Conservation (phyloP, 169 alveolate genomes). For the Eimeria sp. region DNA sequence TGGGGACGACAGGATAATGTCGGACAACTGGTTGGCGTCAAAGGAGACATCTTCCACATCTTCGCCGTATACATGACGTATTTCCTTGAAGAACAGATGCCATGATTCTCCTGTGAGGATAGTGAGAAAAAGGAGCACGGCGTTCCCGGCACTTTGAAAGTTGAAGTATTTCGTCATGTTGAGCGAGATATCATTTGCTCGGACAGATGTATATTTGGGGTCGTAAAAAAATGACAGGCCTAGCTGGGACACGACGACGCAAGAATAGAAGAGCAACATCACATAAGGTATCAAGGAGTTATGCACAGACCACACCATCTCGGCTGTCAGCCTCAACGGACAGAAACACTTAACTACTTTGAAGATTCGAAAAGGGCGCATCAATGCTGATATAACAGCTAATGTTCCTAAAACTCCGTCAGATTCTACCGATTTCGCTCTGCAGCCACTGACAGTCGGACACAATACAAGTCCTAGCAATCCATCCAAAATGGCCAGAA, state of each 20-base stretch:
- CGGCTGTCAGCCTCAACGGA: conserved; percentile 72
- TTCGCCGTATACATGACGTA: conserved; percentile 48
- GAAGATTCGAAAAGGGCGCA: conserved; percentile 76
- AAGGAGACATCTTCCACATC: not conserved
- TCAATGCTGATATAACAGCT: conserved; percentile 24
- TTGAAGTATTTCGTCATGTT: conserved; percentile 64
- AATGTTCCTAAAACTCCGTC: conserved; percentile 10
- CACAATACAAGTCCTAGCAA: conserved; percentile 3
- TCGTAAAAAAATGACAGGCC: conserved; percentile 69
- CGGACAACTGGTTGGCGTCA: conserved; percentile 24
- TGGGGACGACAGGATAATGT: not conserved
- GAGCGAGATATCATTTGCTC: not conserved
- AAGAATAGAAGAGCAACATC: conserved; percentile 59
- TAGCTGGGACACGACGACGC: conserved; percentile 50
- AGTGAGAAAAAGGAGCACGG: conserved; percentile 66
- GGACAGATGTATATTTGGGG: conserved; percentile 43
- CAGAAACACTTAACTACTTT: conserved; percentile 65
- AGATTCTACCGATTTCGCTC: not conserved
- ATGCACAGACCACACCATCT: conserved; percentile 47
- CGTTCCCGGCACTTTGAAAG: conserved; percentile 43
- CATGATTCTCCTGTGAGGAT: conserved; percentile 80
- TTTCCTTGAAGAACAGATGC: conserved; percentile 70
- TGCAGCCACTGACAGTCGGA: conserved; percentile 1
- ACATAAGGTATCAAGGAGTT: conserved; percentile 55
- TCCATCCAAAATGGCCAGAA: conserved; percentile 38